phyloP scores from a whole-genome alignment of 2,329 filamentous ascomycete species.

The Xylogone sp. region DNA sequence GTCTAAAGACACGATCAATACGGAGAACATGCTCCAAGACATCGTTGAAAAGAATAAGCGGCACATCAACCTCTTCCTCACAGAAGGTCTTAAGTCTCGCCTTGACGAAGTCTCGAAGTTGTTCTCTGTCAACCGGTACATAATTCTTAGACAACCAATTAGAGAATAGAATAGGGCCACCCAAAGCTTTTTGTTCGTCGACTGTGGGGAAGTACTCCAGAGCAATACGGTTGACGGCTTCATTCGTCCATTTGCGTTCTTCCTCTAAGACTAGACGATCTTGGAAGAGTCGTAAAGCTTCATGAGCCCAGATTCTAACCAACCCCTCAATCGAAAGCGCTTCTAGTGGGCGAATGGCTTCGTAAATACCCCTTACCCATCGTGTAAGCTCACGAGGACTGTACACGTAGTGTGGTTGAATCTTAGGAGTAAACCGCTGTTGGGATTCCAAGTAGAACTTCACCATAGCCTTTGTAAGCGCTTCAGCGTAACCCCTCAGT shows the following conservation, averaged over 20 bases:
- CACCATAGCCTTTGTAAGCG: constrained; percentile 96
- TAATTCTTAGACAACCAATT: constrained; percentile 99
- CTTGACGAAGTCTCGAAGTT: constrained; percentile 95
- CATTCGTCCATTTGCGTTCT: constrained; percentile 91
- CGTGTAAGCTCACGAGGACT: constrained; percentile 96
- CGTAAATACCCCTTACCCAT: constrained; percentile 97
- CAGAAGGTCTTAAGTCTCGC: constrained; percentile 97
- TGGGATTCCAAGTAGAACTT: constrained; percentile 94
- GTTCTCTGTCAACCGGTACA: constrained; percentile 90
- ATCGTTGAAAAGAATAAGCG: constrained; percentile 98
- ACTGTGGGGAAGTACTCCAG: constrained; percentile 93
- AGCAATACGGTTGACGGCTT: constrained; percentile 81
- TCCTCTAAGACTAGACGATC: constrained; percentile 94
- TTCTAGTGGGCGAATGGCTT: constrained; percentile 91
- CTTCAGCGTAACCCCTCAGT: constrained; percentile 90
- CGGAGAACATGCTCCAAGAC: constrained; percentile 96
- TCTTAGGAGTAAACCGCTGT: constrained; percentile 88
- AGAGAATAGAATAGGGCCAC: constrained; percentile 93
- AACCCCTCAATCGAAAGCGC: constrained; percentile 84
- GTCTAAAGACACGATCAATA: constrained; percentile 97
- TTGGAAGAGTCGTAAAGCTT: constrained; percentile 93
- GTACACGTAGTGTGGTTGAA: constrained; percentile 98
- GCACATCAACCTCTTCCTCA: constrained; percentile 98
- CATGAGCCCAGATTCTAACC: constrained; percentile 96
- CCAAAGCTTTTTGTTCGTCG: constrained; percentile 82